Conservation (phyloP, 192 early-diverging fungal species). For the Backusella circina region DNA sequence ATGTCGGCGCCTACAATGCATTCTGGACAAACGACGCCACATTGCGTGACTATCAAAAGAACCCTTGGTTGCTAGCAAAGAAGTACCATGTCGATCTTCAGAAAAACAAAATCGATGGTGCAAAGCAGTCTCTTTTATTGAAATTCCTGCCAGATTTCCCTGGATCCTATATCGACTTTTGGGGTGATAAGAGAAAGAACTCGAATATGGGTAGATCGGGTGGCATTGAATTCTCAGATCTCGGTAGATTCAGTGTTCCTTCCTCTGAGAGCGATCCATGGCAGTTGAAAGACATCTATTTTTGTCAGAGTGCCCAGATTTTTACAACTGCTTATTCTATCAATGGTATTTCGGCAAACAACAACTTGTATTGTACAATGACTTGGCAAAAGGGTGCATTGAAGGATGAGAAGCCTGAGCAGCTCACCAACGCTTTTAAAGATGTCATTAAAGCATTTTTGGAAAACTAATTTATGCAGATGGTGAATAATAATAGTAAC, state of each 20-base stretch:
- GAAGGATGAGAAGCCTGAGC: neutral
- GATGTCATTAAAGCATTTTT: neutral
- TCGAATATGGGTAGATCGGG: slow-evolving; percentile 20
- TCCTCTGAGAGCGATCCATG: neutral
- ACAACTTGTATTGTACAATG: neutral
- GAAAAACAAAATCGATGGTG: neutral
- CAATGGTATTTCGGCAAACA: slow-evolving; percentile 14
- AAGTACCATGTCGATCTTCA: slow-evolving; percentile 19
- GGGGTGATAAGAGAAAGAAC: slow-evolving; percentile 9
- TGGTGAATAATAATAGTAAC: neutral
- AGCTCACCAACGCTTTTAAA: neutral
- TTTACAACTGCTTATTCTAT: slow-evolving; percentile 7
- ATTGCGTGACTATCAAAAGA: neutral
- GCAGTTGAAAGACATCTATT: slow-evolving; percentile 10
- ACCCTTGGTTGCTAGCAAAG: slow-evolving; percentile 15
- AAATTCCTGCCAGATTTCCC: slow-evolving; percentile 17
- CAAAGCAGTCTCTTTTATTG: neutral
- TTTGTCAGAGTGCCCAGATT: slow-evolving; percentile 25
- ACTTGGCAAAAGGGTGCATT: slow-evolving; percentile 20
- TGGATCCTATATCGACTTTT: slow-evolving; percentile 13
- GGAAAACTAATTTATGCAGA: neutral
- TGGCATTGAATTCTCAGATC: slow-evolving; percentile 33
- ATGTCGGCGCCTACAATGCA: slow-evolving; percentile 16
- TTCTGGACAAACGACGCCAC: neutral
- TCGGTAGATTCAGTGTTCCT: slow-evolving; percentile 4